Conservation (phyloP, 1,284 basidiomycete species). For the Papiliotrema nemorosa region DNA sequence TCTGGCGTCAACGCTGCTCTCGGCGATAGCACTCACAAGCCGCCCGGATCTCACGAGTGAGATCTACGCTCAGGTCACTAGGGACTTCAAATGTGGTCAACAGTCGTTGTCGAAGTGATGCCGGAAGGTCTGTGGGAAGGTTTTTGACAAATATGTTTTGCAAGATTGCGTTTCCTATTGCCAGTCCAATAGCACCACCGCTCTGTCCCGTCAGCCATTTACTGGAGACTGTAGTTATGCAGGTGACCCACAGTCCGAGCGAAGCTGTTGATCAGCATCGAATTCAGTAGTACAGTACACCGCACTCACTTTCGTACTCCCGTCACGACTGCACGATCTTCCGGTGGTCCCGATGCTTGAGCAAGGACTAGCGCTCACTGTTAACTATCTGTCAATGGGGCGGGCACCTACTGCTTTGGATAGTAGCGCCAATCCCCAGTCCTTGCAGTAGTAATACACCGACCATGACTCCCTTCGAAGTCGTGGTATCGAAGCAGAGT, state of each 20-base stretch:
- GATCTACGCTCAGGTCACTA: background rate
- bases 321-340: slow-evolving; percentile 32
- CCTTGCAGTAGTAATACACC: slow-evolving; percentile 28
- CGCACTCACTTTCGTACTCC: slow-evolving; percentile 24
- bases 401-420: slow-evolving; percentile 23
- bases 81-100: slow-evolving; percentile 9
- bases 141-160: slow-evolving; percentile 17
- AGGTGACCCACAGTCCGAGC: slow-evolving; percentile 14
- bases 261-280: slow-evolving; percentile 7
- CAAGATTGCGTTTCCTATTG: slow-evolving; percentile 21
- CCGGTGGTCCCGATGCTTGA: slow-evolving; percentile 23
- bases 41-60: background rate
- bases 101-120: background rate
- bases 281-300: background rate
- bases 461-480: slow-evolving; percentile 17
- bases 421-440: slow-evolving; percentile 31
- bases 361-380: slow-evolving; percentile 28
- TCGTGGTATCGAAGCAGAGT: slow-evolving; percentile 15
- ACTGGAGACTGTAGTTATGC: background rate
- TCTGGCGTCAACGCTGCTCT: slow-evolving; percentile 8
- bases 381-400: background rate
- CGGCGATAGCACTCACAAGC: slow-evolving; percentile 4
- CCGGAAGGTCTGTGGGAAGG: slow-evolving; percentile 12
- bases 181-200: slow-evolving; percentile 28
- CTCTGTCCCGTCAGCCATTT: slow-evolving; percentile 5